A percentile compares a stretch with the other conserved stretches of the same genome.
These are phyloP conservation scores for Lasiodiplodia gonubiensis DNA, from an alignment of 2,329 filamentous ascomycete species.

Conservation along the genomic window DNA sequence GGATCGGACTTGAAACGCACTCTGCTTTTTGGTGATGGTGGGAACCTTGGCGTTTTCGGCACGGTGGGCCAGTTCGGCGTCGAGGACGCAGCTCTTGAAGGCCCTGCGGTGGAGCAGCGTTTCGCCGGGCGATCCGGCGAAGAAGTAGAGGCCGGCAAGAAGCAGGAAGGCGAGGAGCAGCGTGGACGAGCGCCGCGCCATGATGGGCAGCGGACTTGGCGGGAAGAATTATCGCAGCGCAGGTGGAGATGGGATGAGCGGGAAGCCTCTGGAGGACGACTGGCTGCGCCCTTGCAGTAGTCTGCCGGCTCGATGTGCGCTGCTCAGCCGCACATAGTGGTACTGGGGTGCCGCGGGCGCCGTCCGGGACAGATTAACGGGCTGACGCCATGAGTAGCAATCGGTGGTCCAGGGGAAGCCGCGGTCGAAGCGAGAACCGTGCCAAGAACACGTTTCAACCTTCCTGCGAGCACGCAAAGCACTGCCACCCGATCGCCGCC, in stretches of 20 bases:
- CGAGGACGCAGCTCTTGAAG: slow-evolving; percentile 21
- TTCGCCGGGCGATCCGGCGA: slow-evolving; percentile 4
- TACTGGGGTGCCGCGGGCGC: slow-evolving; percentile 5
- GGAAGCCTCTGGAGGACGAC: neutral
- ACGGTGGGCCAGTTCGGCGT: slow-evolving; percentile 23
- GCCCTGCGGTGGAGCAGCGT: slow-evolving; percentile 1
- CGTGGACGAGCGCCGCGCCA: slow-evolving; percentile 25
- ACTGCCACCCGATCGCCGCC: slow-evolving; percentile 12
- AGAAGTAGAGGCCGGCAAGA: slow-evolving; percentile 14
- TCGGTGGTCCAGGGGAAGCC: slow-evolving; percentile 20
- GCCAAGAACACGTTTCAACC: slow-evolving; percentile 13
- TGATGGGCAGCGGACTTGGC: slow-evolving; percentile 12
- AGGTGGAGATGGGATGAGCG: neutral
- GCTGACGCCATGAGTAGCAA: slow-evolving; percentile 22
- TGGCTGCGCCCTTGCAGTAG: slow-evolving; percentile 21
- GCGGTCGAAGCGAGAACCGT: slow-evolving; percentile 15
- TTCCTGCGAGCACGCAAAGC: neutral
- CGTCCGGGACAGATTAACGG: slow-evolving; percentile 20
- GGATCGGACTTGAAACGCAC: slow-evolving; percentile 13
- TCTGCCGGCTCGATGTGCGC: slow-evolving; percentile 5
- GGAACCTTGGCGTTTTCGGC: slow-evolving; percentile 24
- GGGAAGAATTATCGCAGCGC: neutral
- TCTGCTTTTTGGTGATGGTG: slow-evolving; percentile 7
- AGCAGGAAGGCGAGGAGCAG: slow-evolving; percentile 12
- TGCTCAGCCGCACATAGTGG: slow-evolving; percentile 15